Evolutionary conservation across 192 early-diverging fungal genomes (phyloP).

Genomic region (Backusella liffmaniae): DNA sequence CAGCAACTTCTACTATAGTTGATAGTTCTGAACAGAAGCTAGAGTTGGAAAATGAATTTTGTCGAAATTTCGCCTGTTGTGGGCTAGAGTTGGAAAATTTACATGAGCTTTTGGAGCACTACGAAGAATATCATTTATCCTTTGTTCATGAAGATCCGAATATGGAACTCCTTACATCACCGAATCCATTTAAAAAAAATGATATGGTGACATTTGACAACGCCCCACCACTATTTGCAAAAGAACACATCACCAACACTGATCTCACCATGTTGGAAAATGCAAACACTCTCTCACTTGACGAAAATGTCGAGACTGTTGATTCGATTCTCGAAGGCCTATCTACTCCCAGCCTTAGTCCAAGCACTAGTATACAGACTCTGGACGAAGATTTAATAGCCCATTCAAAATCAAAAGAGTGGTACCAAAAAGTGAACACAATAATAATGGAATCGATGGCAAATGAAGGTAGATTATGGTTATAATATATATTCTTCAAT

Average conservation of each 20-base stretch:
- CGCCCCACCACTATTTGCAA: background rate
- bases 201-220: background rate
- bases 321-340: background rate
- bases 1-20: background rate
- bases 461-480: background rate
- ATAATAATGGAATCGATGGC: background rate
- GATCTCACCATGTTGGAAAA: slow-evolving; percentile 11
- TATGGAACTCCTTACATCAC: background rate
- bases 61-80: slow-evolving; percentile 93
- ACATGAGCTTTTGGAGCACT: slow-evolving; percentile 92
- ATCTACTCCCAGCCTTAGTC: slow-evolving; percentile 5
- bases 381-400: background rate
- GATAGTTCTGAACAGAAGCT: slow-evolving; percentile 10
- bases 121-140: slow-evolving; percentile 84
- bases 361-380: background rate
- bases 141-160: background rate
- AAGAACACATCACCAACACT: background rate
- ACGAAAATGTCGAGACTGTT: slow-evolving; percentile 1
- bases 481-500: background rate
- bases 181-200: background rate
- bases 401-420: background rate
- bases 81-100: slow-evolving; percentile 80
- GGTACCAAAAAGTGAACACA: background rate
- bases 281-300: background rate
- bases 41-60: slow-evolving; percentile 84